phyloP scores from a whole-genome alignment of 2,329 filamentous ascomycete species.

The Fusarium brachygibbosum region DNA sequence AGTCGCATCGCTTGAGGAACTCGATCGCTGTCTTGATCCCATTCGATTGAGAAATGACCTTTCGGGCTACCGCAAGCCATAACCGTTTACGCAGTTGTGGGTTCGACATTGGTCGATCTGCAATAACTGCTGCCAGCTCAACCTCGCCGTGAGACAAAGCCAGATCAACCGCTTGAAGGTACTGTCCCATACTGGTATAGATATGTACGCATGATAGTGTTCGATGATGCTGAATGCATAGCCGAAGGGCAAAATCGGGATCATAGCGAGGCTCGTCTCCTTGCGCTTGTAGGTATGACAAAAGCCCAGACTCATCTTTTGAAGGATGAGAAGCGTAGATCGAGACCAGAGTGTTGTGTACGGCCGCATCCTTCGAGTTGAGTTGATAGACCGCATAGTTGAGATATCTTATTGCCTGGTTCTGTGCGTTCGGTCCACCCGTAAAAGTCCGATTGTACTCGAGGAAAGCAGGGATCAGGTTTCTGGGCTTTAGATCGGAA shows the following conservation, averaged over 20 bases:
- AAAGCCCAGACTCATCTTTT: slow-evolving; percentile 84
- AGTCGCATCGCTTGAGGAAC: slow-evolving; percentile 90
- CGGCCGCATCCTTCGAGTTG: slow-evolving; percentile 82
- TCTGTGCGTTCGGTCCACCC: slow-evolving; percentile 74
- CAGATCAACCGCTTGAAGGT: slow-evolving; percentile 91
- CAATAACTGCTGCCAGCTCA: slow-evolving; percentile 89
- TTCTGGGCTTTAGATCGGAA: slow-evolving; percentile 83
- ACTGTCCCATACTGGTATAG: slow-evolving; percentile 96
- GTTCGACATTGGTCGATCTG: slow-evolving; percentile 85
- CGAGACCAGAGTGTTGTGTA: slow-evolving; percentile 97
- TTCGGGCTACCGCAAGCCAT: slow-evolving; percentile 95
- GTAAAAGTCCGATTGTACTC: slow-evolving; percentile 88
- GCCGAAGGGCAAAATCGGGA: slow-evolving; percentile 92
- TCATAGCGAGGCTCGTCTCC: slow-evolving; percentile 90
- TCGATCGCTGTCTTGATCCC: slow-evolving; percentile 95
- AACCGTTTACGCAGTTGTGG: slow-evolving; percentile 88
- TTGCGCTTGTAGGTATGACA: slow-evolving; percentile 92
- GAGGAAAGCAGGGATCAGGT: slow-evolving; percentile 90
- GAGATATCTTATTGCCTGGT: slow-evolving; percentile 94
- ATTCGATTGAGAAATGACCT: slow-evolving; percentile 87
- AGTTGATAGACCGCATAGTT: slow-evolving; percentile 93
- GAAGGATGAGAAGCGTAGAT: slow-evolving; percentile 92
- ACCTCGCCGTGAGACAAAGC: slow-evolving; percentile 91
- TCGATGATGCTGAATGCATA: slow-evolving; percentile 94
- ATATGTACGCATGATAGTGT: slow-evolving; percentile 97